A percentile compares a stretch with the other conserved stretches of the same genome.
Conservation (phyloP, 495 filamentous ascomycete genomes). For the Thozetella sp. region DNA sequence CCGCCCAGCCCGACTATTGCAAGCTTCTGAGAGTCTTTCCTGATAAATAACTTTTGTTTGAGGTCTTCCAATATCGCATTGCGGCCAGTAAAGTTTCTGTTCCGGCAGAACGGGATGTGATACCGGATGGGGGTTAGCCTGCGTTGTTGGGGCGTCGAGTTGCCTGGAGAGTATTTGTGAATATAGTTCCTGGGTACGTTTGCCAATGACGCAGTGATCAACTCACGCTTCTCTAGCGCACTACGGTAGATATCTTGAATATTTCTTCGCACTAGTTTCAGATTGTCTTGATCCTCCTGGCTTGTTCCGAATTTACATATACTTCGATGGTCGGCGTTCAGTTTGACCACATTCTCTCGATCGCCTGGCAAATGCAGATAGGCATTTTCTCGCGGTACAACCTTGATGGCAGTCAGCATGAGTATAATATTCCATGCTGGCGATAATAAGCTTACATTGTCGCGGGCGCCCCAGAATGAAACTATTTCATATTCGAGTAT, state of each 20-base stretch:
- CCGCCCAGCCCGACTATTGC: slow-evolving; percentile 45
- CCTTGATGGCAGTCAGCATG: neutral
- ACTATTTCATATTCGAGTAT: slow-evolving; percentile 17
- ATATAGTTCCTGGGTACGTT: too few species aligned
- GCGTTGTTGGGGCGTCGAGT: too few species aligned
- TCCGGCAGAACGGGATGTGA: slow-evolving; percentile 19
- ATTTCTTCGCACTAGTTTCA: slow-evolving; percentile 3
- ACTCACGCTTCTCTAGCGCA: neutral
- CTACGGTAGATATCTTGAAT: slow-evolving; percentile 8
- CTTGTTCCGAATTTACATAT: slow-evolving; percentile 14
- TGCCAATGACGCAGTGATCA: too few species aligned
- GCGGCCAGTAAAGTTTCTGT: slow-evolving; percentile 24
- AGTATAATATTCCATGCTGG: neutral
- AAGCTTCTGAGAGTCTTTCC: slow-evolving; percentile 13
- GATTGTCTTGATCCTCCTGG: slow-evolving; percentile 12
- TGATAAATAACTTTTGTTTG: slow-evolving; percentile 10
- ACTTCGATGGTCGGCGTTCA: slow-evolving; percentile 14
- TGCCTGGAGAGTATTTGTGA: too few species aligned
- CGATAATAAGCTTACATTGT: slow-evolving; percentile 11
- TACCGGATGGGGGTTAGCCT: too few species aligned
- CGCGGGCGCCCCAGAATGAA: slow-evolving; percentile 14
- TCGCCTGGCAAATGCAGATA: slow-evolving; percentile 7
- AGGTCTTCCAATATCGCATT: slow-evolving; percentile 15
- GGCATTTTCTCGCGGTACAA: slow-evolving; percentile 2
- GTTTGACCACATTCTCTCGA: slow-evolving; percentile 13